Conservation (phyloP, 1,284 basidiomycete species). For the Boletus sp. region DNA sequence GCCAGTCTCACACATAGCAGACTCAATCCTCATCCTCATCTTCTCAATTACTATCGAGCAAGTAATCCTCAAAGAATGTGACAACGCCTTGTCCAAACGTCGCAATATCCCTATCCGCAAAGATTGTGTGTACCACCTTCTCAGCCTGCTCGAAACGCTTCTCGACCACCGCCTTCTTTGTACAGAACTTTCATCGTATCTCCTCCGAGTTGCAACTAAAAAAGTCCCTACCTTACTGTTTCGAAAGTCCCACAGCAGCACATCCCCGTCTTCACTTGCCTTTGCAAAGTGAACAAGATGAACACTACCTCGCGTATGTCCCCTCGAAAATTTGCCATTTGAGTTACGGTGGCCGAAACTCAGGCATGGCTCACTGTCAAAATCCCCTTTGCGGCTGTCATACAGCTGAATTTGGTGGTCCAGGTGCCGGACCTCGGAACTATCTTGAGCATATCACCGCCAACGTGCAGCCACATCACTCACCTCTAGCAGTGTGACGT, state of each 20-base stretch:
- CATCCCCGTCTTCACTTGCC: slow-evolving; percentile 44
- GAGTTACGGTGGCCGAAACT: slow-evolving; percentile 44
- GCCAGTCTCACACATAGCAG: slow-evolving; percentile 2
- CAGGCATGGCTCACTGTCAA: slow-evolving; percentile 40
- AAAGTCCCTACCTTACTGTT: slow-evolving; percentile 40
- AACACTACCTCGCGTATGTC: slow-evolving; percentile 34
- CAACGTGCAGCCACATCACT: slow-evolving; percentile 23
- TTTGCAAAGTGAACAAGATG: slow-evolving; percentile 43
- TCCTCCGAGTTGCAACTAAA: slow-evolving; percentile 9
- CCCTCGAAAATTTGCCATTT: slow-evolving; percentile 18
- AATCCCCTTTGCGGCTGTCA: slow-evolving; percentile 42
- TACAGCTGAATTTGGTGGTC: slow-evolving; percentile 49
- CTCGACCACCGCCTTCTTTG: slow-evolving; percentile 37
- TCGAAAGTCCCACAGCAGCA: slow-evolving; percentile 52
- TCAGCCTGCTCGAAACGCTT: slow-evolving; percentile 34
- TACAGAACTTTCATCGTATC: slow-evolving; percentile 23
- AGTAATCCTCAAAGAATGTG: slow-evolving; percentile 40
- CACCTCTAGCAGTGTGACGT: slow-evolving; percentile 49
- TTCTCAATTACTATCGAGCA: slow-evolving; percentile 7
- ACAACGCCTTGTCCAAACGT: slow-evolving; percentile 42
- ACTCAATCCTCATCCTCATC: background rate
- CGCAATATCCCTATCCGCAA: slow-evolving; percentile 40
- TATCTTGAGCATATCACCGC: slow-evolving; percentile 14
- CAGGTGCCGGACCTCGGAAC: slow-evolving; percentile 45
- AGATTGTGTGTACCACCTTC: slow-evolving; percentile 43